Percentiles rank a stretch among this genome's conserved stretches.
phyloP scores from a whole-genome alignment of 2,329 filamentous ascomycete genomes.

The Pseudogymnoascus sp. region DNA sequence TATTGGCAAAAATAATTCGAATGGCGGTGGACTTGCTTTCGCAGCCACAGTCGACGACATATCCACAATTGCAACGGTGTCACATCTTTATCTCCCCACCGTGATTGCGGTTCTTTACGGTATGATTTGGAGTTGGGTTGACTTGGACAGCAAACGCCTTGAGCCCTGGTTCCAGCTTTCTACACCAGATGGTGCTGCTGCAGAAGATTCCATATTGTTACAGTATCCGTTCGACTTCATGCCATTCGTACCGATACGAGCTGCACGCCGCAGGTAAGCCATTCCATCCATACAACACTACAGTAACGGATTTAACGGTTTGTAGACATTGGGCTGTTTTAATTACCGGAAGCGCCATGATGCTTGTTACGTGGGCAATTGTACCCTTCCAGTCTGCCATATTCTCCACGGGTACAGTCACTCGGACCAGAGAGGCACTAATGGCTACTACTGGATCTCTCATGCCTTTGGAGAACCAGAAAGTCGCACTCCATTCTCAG shows the following conservation, averaged over 20 bases:
- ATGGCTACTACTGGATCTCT: constrained; percentile 23
- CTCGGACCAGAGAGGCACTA: background rate
- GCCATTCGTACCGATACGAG: constrained; percentile 35
- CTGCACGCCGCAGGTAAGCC: constrained; percentile 25
- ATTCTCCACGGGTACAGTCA: constrained; percentile 34
- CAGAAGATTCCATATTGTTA: constrained; percentile 40
- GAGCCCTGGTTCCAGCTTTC: constrained; percentile 55
- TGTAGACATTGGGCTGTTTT: constrained; percentile 47
- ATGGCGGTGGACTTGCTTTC: constrained; percentile 33
- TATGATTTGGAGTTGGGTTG: constrained; percentile 51
- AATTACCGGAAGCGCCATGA: constrained; percentile 37
- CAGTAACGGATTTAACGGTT: background rate
- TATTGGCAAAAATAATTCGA: constrained; percentile 6
- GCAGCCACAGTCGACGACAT: constrained; percentile 27
- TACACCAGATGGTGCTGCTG: constrained; percentile 34
- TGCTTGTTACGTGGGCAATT: constrained; percentile 46
- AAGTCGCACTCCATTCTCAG: constrained; percentile 24
- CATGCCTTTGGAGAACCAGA: constrained; percentile 26
- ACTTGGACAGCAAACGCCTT: constrained; percentile 49
- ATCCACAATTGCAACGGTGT: constrained; percentile 28
- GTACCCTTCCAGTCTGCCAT: constrained; percentile 50
- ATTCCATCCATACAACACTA: constrained; percentile 16
- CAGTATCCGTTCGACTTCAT: constrained; percentile 46
- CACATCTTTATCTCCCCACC: constrained; percentile 46
- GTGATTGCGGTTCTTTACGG: constrained; percentile 47